Evolutionary conservation across 164 flowering plant genomes (phyloP), one percentile per base, ranked within the genome.

Genomic region (Tinospora cordifolia): DNA sequence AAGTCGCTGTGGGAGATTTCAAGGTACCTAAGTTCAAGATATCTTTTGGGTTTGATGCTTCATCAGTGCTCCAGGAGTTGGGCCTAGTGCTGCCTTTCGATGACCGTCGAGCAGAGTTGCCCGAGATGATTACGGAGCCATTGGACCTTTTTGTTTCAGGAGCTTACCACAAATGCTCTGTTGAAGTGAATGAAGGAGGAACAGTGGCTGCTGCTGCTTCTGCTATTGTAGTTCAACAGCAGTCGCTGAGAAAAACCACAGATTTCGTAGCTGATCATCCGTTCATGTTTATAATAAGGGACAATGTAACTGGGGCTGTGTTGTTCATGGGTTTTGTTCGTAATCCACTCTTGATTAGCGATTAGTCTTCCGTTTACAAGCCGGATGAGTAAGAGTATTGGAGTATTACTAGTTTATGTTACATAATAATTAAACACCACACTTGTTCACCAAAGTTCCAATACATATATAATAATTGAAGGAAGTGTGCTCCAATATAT

Each of bases 21-120:
- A 44, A 47, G 70, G 40, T 81, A 19, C 82, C 82, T 0, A 72
- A 60, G 47, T 77, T 75, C 57, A 80, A 80, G 64, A 54, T 77
- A n/a, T 58, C 60, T 5, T 69, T 57, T 22, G 68, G 41, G 24
- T 71, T 79, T 39, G 66, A 79, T 62, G 77, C 71, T 12, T 71
- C 71, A 0, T 19, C 22, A 17, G 22, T 24, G 17, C 34, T 74
- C 39, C 70, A 67, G 68, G 65, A 71, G 15, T 7, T 46, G n/a
- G 80, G 67, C 30, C 27, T 62, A 46, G 51, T 8, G 9, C 36
- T 47, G 36, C 74, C 74, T 49, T 75, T 71, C 10, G 36, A n/a
- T n/a, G n/a, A 30, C 4, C 36, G 4, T 30, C 2, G 4, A 2
- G 36, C 36, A 30, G 36, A 30, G 36, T 30, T 30, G 3, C 36